phyloP scores from a whole-genome alignment of 805 yeast species.

The Yarrowia hollandica region DNA sequence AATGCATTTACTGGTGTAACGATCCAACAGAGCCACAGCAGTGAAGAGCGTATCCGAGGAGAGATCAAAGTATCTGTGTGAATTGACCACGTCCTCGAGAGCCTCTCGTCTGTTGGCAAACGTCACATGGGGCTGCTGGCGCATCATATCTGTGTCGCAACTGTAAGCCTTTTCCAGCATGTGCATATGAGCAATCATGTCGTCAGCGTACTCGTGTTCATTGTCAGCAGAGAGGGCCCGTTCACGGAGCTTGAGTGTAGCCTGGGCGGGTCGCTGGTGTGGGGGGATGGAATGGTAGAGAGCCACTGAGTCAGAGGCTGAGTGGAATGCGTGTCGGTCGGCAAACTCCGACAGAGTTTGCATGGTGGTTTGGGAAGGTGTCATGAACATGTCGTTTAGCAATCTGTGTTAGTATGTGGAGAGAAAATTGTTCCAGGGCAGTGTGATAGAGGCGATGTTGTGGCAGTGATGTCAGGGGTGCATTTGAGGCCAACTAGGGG shows the following conservation, averaged over 20 bases:
- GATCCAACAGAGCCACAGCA: slow-evolving; percentile 76
- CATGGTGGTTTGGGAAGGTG: slow-evolving; percentile 27
- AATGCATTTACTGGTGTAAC: slow-evolving; percentile 85
- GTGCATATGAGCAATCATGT: slow-evolving; percentile 42
- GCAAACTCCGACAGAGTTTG: slow-evolving; percentile 29
- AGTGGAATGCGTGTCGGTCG: slow-evolving; percentile 26
- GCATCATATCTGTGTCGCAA: slow-evolving; percentile 65
- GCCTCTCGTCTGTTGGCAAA: slow-evolving; percentile 70
- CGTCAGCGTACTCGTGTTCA: slow-evolving; percentile 42
- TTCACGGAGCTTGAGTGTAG: slow-evolving; percentile 22
- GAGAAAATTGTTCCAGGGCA: background rate
- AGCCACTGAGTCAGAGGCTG: slow-evolving; percentile 22
- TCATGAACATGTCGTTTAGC: slow-evolving; percentile 29
- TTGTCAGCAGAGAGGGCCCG: slow-evolving; percentile 18
- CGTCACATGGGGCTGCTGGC: slow-evolving; percentile 83
- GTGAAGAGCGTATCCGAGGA: slow-evolving; percentile 66
- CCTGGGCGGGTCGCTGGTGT: slow-evolving; percentile 19
- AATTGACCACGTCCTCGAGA: slow-evolving; percentile 75
- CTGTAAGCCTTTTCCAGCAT: slow-evolving; percentile 41
- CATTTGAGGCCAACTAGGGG: too few relatives aligned
- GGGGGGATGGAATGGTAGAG: slow-evolving; percentile 26
- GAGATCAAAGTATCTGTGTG: slow-evolving; percentile 58
- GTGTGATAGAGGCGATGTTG: slow-evolving; percentile 1
- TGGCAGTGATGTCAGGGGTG: too few relatives aligned
- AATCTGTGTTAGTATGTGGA: slow-evolving; percentile 10